Percentiles rank a stretch among this genome's conserved stretches.
Conservation (phyloP, 1,139 yeast genomes). For the Candida tropicalis region DNA sequence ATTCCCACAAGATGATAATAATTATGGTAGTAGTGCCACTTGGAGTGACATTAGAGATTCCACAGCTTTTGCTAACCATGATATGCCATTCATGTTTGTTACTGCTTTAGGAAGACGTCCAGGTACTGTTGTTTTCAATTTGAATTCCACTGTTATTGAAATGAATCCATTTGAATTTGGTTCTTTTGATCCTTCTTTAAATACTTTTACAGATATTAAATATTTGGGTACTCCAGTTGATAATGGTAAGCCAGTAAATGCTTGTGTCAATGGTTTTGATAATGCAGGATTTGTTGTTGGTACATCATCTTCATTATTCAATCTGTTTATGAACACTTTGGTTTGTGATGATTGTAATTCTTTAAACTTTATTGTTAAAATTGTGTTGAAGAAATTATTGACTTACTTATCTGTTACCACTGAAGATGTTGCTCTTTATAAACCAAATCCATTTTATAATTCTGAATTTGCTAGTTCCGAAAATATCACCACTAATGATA, state of each 20-base stretch:
- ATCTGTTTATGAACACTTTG: slow-evolving; percentile 63
- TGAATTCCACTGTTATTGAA: slow-evolving; percentile 43
- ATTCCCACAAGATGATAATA: slow-evolving; percentile 28
- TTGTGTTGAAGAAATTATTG: slow-evolving; percentile 48
- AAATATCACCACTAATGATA: slow-evolving; percentile 31
- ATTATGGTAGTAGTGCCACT: slow-evolving; percentile 28
- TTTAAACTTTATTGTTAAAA: slow-evolving; percentile 50
- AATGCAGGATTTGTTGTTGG: slow-evolving; percentile 82
- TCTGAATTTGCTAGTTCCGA: slow-evolving; percentile 43
- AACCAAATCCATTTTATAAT: slow-evolving; percentile 54
- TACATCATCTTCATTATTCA: slow-evolving; percentile 79
- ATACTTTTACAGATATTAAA: slow-evolving; percentile 38
- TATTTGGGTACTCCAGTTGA: slow-evolving; percentile 61
- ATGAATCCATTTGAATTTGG: slow-evolving; percentile 49
- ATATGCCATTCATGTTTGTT: slow-evolving; percentile 45
- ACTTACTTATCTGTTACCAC: slow-evolving; percentile 41
- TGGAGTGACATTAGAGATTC: slow-evolving; percentile 37
- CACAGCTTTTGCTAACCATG: slow-evolving; percentile 31
- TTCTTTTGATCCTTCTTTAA: slow-evolving; percentile 42
- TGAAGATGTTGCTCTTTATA: slow-evolving; percentile 43
- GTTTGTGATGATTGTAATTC: slow-evolving; percentile 50
- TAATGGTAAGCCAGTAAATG: slow-evolving; percentile 52
- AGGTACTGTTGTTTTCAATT: slow-evolving; percentile 32
- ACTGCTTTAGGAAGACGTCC: slow-evolving; percentile 42
- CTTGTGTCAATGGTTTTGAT: slow-evolving; percentile 72